These are phyloP conservation scores for Botryotinia calthae DNA, from an alignment of 2,329 filamentous ascomycete genomes.

Conservation along the genomic window DNA sequence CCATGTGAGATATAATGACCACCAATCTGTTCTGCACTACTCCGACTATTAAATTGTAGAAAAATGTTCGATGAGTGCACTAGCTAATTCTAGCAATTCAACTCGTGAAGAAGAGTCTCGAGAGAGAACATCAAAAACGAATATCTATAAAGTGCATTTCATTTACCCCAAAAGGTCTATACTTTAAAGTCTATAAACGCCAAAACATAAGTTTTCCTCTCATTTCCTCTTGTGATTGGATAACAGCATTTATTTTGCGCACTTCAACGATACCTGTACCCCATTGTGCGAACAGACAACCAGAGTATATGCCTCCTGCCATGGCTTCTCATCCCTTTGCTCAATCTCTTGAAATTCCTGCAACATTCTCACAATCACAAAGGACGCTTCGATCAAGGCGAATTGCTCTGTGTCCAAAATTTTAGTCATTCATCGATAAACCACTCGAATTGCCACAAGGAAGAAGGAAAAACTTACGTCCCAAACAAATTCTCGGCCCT, in stretches of 20 bases:
- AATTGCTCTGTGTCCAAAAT: constrained; percentile 13
- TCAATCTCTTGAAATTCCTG: constrained; percentile 44
- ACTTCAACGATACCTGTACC: constrained; percentile 1
- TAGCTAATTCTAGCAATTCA: not conserved
- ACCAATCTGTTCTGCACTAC: not conserved
- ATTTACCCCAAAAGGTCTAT: not conserved
- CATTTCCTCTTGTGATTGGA: not conserved
- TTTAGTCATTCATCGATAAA: not conserved
- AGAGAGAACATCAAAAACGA: not conserved
- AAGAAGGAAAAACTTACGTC: constrained; percentile 34
- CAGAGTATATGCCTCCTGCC: constrained; percentile 14
- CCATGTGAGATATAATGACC: not conserved
- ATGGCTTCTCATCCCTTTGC: constrained; percentile 15
- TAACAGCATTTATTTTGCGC: not conserved
- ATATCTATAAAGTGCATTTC: not conserved
- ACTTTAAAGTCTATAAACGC: not conserved
- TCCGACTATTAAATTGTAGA: not conserved
- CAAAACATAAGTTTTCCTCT: not conserved
- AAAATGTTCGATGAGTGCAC: not conserved
- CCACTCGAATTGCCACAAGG: not conserved
- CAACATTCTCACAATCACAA: constrained; percentile 23
- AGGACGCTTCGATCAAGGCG: constrained; percentile 21
- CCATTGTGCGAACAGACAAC: constrained; percentile 15
- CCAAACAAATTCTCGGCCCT: constrained; percentile 68
- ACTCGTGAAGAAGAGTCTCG: not conserved